Percentiles rank a stretch among this genome's conserved stretches.
These are phyloP conservation scores for Gymnopilus dilepis DNA, from an alignment of 768 basidiomycete genomes.

Conservation along the genomic window DNA sequence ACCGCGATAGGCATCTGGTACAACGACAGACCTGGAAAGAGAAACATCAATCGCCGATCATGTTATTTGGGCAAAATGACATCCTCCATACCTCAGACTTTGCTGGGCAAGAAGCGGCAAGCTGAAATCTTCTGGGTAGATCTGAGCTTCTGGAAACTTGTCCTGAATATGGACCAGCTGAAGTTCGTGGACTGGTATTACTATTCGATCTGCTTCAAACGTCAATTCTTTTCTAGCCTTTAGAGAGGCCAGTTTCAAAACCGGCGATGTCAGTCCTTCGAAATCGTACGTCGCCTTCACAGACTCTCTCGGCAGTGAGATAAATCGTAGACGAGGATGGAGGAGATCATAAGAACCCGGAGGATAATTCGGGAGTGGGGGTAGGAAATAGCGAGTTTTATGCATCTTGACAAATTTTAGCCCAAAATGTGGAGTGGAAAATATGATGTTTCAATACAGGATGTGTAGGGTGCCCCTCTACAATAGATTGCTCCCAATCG, in stretches of 20 bases:
- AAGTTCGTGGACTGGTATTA: conserved; percentile 60
- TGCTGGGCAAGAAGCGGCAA: conserved; percentile 56
- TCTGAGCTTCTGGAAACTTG: conserved; percentile 52
- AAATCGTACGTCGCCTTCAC: conserved; percentile 58
- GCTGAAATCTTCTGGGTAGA: conserved; percentile 47
- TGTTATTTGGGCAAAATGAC: neutral
- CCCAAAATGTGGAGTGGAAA: neutral
- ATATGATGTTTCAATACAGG: conserved; percentile 42
- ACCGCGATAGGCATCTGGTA: conserved; percentile 50
- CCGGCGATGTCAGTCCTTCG: conserved; percentile 44
- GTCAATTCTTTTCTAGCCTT: conserved; percentile 41
- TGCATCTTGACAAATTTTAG: conserved; percentile 50
- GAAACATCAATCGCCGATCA: neutral
- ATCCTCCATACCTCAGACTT: conserved; percentile 48
- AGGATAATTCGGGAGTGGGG: conserved; percentile 48
- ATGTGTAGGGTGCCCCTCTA: conserved; percentile 65
- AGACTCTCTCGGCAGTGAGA: conserved; percentile 47
- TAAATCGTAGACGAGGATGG: conserved; percentile 52
- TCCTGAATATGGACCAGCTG: conserved; percentile 54
- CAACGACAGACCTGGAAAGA: conserved; percentile 52
- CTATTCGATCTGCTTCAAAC: conserved; percentile 41
- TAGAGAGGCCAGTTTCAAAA: conserved; percentile 45
- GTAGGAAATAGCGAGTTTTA: conserved; percentile 56
- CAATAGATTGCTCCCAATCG: conserved; percentile 65
- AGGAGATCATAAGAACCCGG: conserved; percentile 58